These are phyloP conservation scores for Pythium sp. DNA, from an alignment of 352 stramenopile species.

Conservation along the genomic window DNA sequence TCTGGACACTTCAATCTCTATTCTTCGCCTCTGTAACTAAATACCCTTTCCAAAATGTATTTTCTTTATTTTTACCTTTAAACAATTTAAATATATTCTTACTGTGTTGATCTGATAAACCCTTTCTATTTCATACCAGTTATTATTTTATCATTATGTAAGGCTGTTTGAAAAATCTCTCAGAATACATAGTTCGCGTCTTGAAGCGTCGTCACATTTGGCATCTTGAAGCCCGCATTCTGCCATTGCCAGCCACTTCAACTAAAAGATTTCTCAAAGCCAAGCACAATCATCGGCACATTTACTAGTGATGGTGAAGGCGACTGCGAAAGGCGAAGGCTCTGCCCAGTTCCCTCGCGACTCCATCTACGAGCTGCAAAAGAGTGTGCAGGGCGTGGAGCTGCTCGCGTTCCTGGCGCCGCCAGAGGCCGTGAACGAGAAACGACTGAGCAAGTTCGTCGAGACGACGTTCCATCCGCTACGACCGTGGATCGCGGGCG, in stretches of 20 bases:
- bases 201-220: not conserved
- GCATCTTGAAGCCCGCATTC: no score
- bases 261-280: no score
- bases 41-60: not conserved
- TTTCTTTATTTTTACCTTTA: not conserved
- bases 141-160: not conserved
- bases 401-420: slow-evolving; percentile 45
- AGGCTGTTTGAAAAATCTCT: not conserved
- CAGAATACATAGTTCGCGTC: not conserved
- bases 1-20: not conserved
- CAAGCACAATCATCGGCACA: not conserved
- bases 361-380: slow-evolving; percentile 64
- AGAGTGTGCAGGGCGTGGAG: slow-evolving; percentile 47
- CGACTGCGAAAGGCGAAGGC: not conserved
- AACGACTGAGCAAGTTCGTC: slow-evolving; percentile 66
- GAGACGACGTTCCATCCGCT: slow-evolving; percentile 62
- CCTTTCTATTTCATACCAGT: not conserved
- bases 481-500: slow-evolving; percentile 61
- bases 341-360: slow-evolving; percentile 28
- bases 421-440: slow-evolving; percentile 54
- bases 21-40: not conserved
- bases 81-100: not conserved
- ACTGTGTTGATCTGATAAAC: not conserved
- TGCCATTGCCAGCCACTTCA: no score
- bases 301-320: slow-evolving; percentile 2